A percentile compares a stretch with the other conserved stretches of the same genome.
Evolutionary conservation across 192 early-diverging fungal species (phyloP).

Genomic region (Coemansia sp.): DNA sequence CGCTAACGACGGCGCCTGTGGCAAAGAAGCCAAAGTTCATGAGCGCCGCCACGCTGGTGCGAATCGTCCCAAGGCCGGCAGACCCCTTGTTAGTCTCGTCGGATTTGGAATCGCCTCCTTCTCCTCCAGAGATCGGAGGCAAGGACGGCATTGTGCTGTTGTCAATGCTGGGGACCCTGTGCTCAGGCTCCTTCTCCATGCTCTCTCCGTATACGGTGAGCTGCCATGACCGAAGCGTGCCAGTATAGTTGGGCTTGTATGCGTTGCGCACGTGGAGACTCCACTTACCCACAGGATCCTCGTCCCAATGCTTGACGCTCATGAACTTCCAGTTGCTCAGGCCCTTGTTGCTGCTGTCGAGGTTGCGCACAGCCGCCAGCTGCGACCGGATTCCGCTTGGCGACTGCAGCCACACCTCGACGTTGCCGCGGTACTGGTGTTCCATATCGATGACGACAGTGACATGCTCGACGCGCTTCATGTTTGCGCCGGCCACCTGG

Average conservation of each 20-base stretch:
- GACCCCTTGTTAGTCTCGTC: neutral
- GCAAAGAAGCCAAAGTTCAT: conserved; percentile 29
- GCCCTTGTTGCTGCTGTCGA: conserved; percentile 70
- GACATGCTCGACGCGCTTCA: conserved; percentile 80
- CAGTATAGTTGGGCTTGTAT: conserved; percentile 55
- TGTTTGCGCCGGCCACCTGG: conserved; percentile 50
- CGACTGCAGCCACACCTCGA: conserved; percentile 79
- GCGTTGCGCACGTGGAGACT: conserved; percentile 69
- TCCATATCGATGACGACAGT: conserved; percentile 83
- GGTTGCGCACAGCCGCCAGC: conserved; percentile 65
- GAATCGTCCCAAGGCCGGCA: conserved; percentile 3
- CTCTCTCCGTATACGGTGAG: conserved; percentile 72
- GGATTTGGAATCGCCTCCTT: neutral
- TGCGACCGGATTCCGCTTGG: conserved; percentile 69
- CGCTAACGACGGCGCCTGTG: conserved; percentile 26
- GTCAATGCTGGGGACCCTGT: conserved; percentile 7
- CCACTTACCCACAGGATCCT: conserved; percentile 86
- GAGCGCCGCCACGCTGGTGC: conserved; percentile 15
- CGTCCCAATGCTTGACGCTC: conserved; percentile 97
- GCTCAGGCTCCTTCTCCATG: conserved; percentile 36
- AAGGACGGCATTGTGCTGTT: neutral
- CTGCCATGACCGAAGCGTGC: conserved; percentile 68
- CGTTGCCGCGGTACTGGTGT: conserved; percentile 82
- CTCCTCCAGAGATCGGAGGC: neutral
- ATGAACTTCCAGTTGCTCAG: conserved; percentile 91